phyloP scores from a whole-genome alignment of 768 basidiomycete species.

The Phylloporus rhodoxanthus region DNA sequence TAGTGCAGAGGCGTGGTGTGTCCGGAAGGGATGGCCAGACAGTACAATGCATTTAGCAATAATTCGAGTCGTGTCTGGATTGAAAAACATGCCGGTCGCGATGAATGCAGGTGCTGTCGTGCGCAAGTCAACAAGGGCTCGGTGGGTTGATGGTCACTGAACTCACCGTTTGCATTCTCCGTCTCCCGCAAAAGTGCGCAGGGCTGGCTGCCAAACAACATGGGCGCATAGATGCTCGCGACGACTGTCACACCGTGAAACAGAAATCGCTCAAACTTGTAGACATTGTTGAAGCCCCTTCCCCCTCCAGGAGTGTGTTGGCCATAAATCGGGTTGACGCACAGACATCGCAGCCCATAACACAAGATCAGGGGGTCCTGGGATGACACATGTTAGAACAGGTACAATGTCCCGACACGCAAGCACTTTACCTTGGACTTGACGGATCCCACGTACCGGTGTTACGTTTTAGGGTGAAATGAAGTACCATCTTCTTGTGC shows the following conservation, averaged over 20 bases:
- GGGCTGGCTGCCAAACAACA: slow-evolving; percentile 74
- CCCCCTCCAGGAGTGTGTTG: slow-evolving; percentile 88
- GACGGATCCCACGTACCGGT: slow-evolving; percentile 84
- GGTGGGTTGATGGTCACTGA: neutral
- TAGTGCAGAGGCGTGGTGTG: slow-evolving; percentile 97
- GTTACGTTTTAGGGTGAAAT: slow-evolving; percentile 90
- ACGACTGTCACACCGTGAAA: slow-evolving; percentile 76
- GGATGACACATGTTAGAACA: neutral
- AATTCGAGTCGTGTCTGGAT: slow-evolving; percentile 86
- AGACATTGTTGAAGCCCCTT: slow-evolving; percentile 91
- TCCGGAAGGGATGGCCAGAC: slow-evolving; percentile 94
- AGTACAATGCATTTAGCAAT: slow-evolving; percentile 91
- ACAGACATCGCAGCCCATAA: slow-evolving; percentile 80
- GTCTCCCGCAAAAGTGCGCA: slow-evolving; percentile 74
- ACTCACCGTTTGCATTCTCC: slow-evolving; percentile 56
- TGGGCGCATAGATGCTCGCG: slow-evolving; percentile 85
- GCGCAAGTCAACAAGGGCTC: neutral
- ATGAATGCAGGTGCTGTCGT: slow-evolving; percentile 71
- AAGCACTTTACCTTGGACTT: slow-evolving; percentile 68
- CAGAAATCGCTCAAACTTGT: slow-evolving; percentile 91
- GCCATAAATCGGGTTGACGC: slow-evolving; percentile 84
- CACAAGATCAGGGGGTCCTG: slow-evolving; percentile 87
- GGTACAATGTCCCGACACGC: no score
- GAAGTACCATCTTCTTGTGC: slow-evolving; percentile 88
- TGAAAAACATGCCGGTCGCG: slow-evolving; percentile 82